Conservation (phyloP, 441 rosid species). For the Brassica hybrid region DNA sequence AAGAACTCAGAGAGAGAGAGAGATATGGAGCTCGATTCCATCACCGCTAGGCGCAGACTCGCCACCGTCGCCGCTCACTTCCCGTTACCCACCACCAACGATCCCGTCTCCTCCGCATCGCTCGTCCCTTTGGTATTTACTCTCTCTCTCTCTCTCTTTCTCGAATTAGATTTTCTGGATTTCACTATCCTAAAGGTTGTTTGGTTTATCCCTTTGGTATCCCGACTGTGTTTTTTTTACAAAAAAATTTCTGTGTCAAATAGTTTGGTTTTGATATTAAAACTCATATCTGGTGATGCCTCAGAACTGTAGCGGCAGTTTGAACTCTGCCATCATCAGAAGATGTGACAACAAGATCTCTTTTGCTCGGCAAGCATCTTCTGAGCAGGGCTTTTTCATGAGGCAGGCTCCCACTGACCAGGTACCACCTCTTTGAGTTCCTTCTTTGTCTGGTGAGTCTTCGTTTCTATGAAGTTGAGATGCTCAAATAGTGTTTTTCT, state of each 20-base stretch:
- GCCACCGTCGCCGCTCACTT: conserved; percentile 68
- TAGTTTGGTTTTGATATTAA: neutral
- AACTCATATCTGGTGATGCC: conserved; percentile 11
- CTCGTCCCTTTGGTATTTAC: conserved; percentile 64
- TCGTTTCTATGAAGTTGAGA: neutral
- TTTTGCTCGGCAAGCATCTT: conserved; percentile 77
- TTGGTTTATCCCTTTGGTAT: too few relatives aligned
- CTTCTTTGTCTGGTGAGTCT: neutral
- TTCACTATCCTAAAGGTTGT: too few relatives aligned
- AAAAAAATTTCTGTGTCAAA: neutral
- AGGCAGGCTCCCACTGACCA: conserved; percentile 58
- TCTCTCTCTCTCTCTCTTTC: conserved; percentile 6
- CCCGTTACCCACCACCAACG: conserved; percentile 37
- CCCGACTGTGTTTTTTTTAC: too few relatives aligned
- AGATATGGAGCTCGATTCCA: conserved; percentile 63
- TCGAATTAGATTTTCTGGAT: too few relatives aligned
- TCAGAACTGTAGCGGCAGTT: conserved; percentile 79
- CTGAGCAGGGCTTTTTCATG: conserved; percentile 74
- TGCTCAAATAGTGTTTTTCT: neutral
- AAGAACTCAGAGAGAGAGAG: conserved; percentile 38
- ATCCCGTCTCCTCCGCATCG: conserved; percentile 48
- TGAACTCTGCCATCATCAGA: conserved; percentile 52
- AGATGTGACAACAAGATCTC: conserved; percentile 64
- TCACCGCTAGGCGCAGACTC: conserved; percentile 63
- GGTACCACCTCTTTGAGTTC: conserved; percentile 46